phyloP scores from a whole-genome alignment of 495 filamentous ascomycete genomes.

The Trichodelitschia bisporula region DNA sequence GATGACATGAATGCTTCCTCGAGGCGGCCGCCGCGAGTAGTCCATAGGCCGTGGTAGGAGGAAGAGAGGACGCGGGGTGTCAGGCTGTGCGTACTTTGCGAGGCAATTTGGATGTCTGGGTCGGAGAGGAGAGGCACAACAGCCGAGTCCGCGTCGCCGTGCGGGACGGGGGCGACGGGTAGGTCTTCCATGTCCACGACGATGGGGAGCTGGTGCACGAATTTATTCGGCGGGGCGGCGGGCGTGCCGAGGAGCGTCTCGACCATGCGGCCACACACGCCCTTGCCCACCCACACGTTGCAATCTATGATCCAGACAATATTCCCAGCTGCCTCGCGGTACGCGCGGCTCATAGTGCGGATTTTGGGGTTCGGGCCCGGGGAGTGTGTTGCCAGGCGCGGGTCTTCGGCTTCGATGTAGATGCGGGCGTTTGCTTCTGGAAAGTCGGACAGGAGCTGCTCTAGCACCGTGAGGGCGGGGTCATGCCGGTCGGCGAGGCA shows the following conservation, averaged over 20 bases:
- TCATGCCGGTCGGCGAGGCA: slow-evolving; percentile 61
- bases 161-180: too few relatives aligned
- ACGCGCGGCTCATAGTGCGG: slow-evolving; percentile 83
- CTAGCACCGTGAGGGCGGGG: slow-evolving; percentile 51
- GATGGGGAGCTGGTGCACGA: slow-evolving; percentile 84
- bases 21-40: slow-evolving; percentile 48
- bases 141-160: slow-evolving; percentile 12
- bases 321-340: slow-evolving; percentile 80
- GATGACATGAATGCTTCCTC: slow-evolving; percentile 90
- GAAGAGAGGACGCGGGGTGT: slow-evolving; percentile 3
- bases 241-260: slow-evolving; percentile 36
- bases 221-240: slow-evolving; percentile 50
- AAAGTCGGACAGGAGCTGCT: slow-evolving; percentile 44
- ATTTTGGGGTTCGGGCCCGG: slow-evolving; percentile 91
- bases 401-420: slow-evolving; percentile 74
- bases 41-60: too few relatives aligned
- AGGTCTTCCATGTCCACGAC: slow-evolving; percentile 54
- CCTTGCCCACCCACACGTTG: slow-evolving; percentile 75
- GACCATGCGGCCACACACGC: slow-evolving; percentile 65
- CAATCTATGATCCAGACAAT: slow-evolving; percentile 91
- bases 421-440: slow-evolving; percentile 47
- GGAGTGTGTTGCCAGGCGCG: slow-evolving; percentile 18
- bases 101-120: not conserved
- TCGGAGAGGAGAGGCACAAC: too few relatives aligned
- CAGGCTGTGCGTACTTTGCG: not conserved